phyloP scores from a whole-genome alignment of 2,329 filamentous ascomycete species.

The Aspergillus felis region DNA sequence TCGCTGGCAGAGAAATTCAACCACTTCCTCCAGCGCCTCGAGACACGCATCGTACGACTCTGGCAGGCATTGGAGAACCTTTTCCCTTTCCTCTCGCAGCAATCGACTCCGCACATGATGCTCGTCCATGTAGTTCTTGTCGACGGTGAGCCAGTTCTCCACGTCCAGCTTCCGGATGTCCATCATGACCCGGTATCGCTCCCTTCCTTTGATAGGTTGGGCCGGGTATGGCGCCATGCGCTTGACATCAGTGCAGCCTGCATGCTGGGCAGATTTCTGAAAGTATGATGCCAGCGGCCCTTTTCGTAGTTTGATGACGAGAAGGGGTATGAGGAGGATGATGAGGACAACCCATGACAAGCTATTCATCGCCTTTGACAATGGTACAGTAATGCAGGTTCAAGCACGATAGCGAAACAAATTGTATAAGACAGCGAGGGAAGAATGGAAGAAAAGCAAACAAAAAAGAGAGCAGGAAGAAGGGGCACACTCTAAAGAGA shows the following conservation, averaged over 20 bases:
- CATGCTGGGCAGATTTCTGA: constrained; percentile 4
- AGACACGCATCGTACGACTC: constrained; percentile 45
- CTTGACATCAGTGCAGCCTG: constrained; percentile 27
- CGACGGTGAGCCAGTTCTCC: constrained; percentile 48
- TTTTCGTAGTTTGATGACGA: constrained; percentile 25
- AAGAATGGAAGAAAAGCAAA: constrained; percentile 3
- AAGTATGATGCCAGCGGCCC: constrained; percentile 8
- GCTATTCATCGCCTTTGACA: constrained; percentile 29
- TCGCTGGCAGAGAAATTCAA: constrained; percentile 41
- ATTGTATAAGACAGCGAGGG: constrained; percentile 1
- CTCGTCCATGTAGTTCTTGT: constrained; percentile 44
- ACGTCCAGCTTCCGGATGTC: constrained; percentile 45
- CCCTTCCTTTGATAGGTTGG: constrained; percentile 36
- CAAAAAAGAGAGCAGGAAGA: constrained; percentile 3
- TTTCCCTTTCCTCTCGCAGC: constrained; percentile 33
- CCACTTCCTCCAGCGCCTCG: constrained; percentile 46
- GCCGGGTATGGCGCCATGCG: constrained; percentile 35
- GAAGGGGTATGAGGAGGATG: constrained; percentile 26
- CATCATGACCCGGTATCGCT: constrained; percentile 44
- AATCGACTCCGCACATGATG: constrained; percentile 41
- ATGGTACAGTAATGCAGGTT: constrained; percentile 1
- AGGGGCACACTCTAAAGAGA: constrained; percentile 10
- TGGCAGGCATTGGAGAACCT: constrained; percentile 45
- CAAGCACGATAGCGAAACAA: background rate
- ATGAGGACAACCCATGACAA: constrained; percentile 27